These are phyloP conservation scores for Ganoderma meredithae DNA, from an alignment of 1,284 basidiomycete species.

Conservation along the genomic window DNA sequence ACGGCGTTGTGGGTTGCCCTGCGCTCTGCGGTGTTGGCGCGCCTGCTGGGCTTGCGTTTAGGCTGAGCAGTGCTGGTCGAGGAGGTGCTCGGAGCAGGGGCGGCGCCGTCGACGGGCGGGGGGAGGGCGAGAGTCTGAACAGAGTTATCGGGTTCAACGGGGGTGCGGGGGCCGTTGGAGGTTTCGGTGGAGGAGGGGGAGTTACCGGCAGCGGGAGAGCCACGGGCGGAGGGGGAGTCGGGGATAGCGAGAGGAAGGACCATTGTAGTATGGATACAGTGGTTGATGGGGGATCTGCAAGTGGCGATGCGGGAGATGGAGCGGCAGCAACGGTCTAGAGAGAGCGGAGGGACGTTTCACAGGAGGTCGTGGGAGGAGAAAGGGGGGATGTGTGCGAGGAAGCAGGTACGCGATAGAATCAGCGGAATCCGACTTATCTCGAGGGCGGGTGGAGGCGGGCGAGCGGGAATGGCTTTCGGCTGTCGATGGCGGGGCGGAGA, in stretches of 20 bases:
- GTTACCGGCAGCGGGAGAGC: conserved; percentile 32
- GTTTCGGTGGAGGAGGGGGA: conserved; percentile 55
- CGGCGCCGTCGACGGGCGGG: conserved; percentile 40
- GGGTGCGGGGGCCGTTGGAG: conserved; percentile 57
- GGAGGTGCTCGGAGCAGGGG: conserved; percentile 36
- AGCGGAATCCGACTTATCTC: conserved; percentile 55
- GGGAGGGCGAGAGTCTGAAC: conserved; percentile 48
- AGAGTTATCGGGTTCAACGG: conserved; percentile 52
- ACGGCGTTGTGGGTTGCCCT: conserved; percentile 95
- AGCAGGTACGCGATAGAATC: conserved; percentile 58
- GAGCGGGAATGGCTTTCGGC: conserved; percentile 21
- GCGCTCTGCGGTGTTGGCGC: conserved; percentile 94
- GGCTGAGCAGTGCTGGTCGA: conserved; percentile 39
- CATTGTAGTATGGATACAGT: conserved; percentile 46
- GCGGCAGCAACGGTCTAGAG: conserved; percentile 43
- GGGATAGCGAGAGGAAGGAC: conserved; percentile 61
- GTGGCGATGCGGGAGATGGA: conserved; percentile 23
- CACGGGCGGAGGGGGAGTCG: conserved; percentile 48
- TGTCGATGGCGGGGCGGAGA: conserved; percentile 29
- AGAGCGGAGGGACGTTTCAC: conserved; percentile 38
- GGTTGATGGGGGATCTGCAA: conserved; percentile 31
- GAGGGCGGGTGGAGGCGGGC: conserved; percentile 32
- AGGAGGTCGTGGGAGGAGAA: conserved; percentile 19
- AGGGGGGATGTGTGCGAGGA: conserved; percentile 33
- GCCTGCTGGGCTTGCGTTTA: conserved; percentile 80